These are phyloP conservation scores for Solanum paucissectum DNA, from an alignment of 257 asterid genomes.

Conservation along the genomic window DNA sequence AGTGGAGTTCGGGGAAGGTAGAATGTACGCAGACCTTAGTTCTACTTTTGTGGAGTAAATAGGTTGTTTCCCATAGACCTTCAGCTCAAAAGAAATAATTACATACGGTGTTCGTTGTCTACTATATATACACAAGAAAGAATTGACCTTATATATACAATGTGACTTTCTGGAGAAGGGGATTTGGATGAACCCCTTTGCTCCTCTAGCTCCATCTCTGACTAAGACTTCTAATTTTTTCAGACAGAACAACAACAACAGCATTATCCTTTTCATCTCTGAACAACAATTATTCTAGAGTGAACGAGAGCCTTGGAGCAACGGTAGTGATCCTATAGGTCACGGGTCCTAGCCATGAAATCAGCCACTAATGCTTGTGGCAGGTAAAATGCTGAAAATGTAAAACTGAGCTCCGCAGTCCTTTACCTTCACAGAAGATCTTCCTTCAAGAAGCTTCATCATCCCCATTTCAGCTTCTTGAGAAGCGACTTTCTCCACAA, in stretches of 20 bases:
- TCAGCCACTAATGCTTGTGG: not conserved
- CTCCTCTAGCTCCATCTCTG: not conserved
- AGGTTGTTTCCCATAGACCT: not conserved
- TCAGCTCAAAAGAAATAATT: not conserved
- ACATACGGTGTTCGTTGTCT: not conserved
- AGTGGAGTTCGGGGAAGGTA: not conserved
- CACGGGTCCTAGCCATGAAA: not conserved
- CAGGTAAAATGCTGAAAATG: not conserved
- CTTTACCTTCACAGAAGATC: conserved; percentile 66
- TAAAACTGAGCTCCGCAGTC: not conserved
- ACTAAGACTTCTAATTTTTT: not conserved
- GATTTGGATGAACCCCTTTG: not conserved
- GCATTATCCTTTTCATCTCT: not conserved
- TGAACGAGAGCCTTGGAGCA: not conserved
- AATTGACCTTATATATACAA: not conserved
- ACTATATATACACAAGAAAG: not conserved
- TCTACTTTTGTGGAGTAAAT: not conserved
- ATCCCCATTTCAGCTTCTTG: conserved; percentile 88
- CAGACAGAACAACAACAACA: not conserved
- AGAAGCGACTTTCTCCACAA: conserved; percentile 60
- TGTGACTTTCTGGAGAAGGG: not conserved
- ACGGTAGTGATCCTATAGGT: not conserved
- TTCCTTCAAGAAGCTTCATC: conserved; percentile 58
- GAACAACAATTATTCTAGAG: not conserved
- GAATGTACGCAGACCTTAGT: not conserved